Base-by-base conservation (phyloP, 257 asterid species). In the Gentiana straminea region DNA sequence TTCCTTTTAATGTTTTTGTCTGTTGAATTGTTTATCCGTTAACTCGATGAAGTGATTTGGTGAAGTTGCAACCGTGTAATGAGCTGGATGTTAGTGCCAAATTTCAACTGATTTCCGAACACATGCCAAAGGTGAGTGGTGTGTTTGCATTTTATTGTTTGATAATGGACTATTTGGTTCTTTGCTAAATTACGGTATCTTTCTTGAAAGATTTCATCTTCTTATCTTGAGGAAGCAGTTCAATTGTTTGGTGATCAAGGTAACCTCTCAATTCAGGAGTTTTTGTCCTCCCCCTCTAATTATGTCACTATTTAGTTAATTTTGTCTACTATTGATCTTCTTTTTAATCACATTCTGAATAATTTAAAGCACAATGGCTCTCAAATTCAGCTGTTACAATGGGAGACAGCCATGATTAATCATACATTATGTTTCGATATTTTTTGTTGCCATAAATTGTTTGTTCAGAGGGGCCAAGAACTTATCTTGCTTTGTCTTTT, bases 21-120 rank as follows among this genome's bases (percentile, higher is more conserved):
- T 41, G 1, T 41, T 41, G 7, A 39, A 3, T 39, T 39, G 8
- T 39, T 39, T 39, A 39, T 39, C 8, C 8, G 8, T 41, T 2
- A 41, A 41, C 46, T 41, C 9, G 46, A 41, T 51, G 24, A 61
- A 33, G 52, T 48, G 50, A 57, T 72, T 37, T 66, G 61, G 58
- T 75, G 73, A 57, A 91, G 98, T 73, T 71, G 66, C 75, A 86
- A 57, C 73, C 67, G 10, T 69, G 78, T 61, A 70, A 74, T 50
- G 83, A 73, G 66, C 81, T 83, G 62, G 77, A 83, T 52, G 35
- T 73, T 69, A 49, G 64, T 51, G 69, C 72, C 32, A 92, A 83
- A 71, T 81, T 84, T 75, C 79, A 70, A 51, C 64, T 92, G 79
- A 80, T 92, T 55, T 67, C 72, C 45, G 74, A 73, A 55, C 79